Evolutionary conservation across 306 rosid genomes (phyloP).

Genomic region (Quercus gilva): DNA sequence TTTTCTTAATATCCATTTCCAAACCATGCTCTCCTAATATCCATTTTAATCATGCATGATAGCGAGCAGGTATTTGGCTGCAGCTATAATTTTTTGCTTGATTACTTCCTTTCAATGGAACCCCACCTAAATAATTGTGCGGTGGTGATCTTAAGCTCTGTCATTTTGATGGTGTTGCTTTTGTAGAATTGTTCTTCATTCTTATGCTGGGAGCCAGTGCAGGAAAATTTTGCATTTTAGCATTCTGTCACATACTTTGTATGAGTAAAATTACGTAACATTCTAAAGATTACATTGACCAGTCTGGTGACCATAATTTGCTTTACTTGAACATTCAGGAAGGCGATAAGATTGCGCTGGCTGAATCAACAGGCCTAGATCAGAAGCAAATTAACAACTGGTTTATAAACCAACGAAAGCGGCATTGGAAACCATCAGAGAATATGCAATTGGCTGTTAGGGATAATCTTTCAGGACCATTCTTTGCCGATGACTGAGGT

Average conservation of each 20-base stretch:
- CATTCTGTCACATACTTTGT: too few relatives aligned
- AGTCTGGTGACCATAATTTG: not conserved
- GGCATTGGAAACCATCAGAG: slow-evolving; percentile 96
- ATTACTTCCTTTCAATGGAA: not conserved
- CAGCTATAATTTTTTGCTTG: not conserved
- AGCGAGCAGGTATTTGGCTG: too few relatives aligned
- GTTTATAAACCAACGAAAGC: slow-evolving; percentile 95
- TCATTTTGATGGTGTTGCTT: too few relatives aligned
- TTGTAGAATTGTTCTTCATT: too few relatives aligned
- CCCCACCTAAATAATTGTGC: too few relatives aligned
- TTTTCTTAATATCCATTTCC: not conserved
- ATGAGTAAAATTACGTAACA: not conserved
- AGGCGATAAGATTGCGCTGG: slow-evolving; percentile 78
- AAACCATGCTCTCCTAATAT: not conserved
- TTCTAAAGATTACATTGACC: not conserved
- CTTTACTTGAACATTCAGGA: slow-evolving; percentile 46
- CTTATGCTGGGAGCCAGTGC: too few relatives aligned
- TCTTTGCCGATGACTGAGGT: slow-evolving; percentile 45
- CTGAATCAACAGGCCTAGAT: slow-evolving; percentile 78
- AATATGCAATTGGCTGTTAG: slow-evolving; percentile 67
- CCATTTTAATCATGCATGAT: not conserved
- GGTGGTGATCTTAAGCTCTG: too few relatives aligned
- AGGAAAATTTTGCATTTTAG: too few relatives aligned
- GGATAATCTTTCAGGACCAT: slow-evolving; percentile 59
- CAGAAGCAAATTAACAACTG: slow-evolving; percentile 97